Evolutionary conservation across 1,139 yeast species (phyloP), one percentile per base, ranked within the genome.

Genomic region (Candida sanyaensis): DNA sequence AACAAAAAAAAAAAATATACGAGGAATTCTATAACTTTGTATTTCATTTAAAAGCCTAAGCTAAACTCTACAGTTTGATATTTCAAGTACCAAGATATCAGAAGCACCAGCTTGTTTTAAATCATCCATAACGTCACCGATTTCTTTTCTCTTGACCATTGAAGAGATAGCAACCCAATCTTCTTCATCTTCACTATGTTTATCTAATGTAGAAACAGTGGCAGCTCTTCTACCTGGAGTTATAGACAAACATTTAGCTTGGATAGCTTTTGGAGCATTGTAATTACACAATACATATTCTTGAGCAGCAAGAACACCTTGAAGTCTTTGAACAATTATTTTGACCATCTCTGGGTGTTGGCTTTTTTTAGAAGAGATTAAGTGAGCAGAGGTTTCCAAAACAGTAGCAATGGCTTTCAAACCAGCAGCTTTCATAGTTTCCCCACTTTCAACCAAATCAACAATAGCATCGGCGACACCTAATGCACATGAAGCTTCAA

Each of bases 381-480:
- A 79, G 64, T 88, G 93, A 10, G 99, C 99, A 44, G 96, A 88
- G 3, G 99, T 93, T 47, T 79, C 78, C 58, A 93, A 77, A 8
- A 93, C 81, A 4, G 98, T 93, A 55, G 85, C 95, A 58, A 93
- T 91, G 44, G 96, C 91, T 57, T 80, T 83, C 59, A 93, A 80
- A 2, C 99, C 99, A 12, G 99, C 98, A 37, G 99, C 99, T 62
- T 89, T 87, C 99, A 93, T 93, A 52, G 99, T 93, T 75, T 93
- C 99, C 47, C 99, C 99, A 61, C 92, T 83, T 72, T 93, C 99
- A 33, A 93, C 99, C 56, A 93, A 81, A 74, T 93, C 99, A 40
- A 93, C 98, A 68, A 93, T 93, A 38, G 96, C 99, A 67, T 93
- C 99, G 37, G 96, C 99, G 41, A 93, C 96, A 33, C 99, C 99